phyloP scores from a whole-genome alignment of 768 basidiomycete species.

The Punctularia strigosozonata region DNA sequence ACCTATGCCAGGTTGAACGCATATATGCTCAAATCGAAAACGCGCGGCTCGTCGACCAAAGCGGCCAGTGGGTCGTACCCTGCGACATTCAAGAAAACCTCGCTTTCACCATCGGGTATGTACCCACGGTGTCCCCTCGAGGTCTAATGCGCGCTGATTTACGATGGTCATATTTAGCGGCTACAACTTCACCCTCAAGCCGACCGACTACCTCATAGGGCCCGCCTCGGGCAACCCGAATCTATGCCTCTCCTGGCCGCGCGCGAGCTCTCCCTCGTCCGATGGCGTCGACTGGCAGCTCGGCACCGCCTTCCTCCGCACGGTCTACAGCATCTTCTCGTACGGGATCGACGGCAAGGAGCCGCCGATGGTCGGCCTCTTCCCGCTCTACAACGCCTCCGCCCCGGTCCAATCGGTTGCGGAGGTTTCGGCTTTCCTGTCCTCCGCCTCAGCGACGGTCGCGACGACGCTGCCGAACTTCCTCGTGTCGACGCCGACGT shows the following conservation, averaged over 20 bases:
- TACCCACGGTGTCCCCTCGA: neutral
- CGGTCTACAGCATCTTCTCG: constrained; percentile 76
- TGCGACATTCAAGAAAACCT: constrained; percentile 50
- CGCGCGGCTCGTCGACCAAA: constrained; percentile 56
- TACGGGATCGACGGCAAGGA: constrained; percentile 68
- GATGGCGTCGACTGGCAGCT: constrained; percentile 82
- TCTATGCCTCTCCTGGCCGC: constrained; percentile 68
- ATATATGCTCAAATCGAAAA: constrained; percentile 48
- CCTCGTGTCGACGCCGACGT: constrained; percentile 50
- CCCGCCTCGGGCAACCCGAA: constrained; percentile 50
- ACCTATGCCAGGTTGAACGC: constrained; percentile 42
- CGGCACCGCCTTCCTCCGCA: constrained; percentile 49
- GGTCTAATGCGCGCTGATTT: too few relatives aligned
- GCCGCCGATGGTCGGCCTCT: constrained; percentile 70
- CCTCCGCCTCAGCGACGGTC: constrained; percentile 52
- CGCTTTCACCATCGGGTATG: constrained; percentile 61
- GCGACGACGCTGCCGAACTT: constrained; percentile 64
- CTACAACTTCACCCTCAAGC: constrained; percentile 49
- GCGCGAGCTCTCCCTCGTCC: constrained; percentile 47
- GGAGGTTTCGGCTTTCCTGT: constrained; percentile 37
- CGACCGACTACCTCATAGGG: constrained; percentile 71
- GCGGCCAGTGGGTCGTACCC: constrained; percentile 68
- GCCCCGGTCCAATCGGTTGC: constrained; percentile 27
- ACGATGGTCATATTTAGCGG: too few relatives aligned
- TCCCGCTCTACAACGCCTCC: constrained; percentile 40